phyloP scores from a whole-genome alignment of 139 green algal species.

The Closterium sp. region DNA sequence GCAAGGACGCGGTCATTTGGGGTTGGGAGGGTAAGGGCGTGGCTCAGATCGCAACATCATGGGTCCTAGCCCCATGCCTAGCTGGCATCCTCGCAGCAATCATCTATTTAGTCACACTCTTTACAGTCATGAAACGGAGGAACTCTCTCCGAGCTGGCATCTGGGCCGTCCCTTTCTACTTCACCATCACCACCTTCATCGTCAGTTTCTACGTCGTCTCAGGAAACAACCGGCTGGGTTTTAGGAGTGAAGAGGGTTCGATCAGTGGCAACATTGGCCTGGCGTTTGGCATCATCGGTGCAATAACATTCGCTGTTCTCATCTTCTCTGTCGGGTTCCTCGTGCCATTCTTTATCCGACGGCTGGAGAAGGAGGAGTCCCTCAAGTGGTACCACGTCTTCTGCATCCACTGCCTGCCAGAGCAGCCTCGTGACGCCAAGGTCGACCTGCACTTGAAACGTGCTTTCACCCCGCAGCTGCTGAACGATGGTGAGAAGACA shows the following conservation, averaged over 20 bases:
- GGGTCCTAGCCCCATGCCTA: slow-evolving; percentile 26
- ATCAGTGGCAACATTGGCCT: neutral
- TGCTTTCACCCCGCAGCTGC: neutral
- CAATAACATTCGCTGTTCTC: neutral
- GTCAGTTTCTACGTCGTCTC: slow-evolving; percentile 17
- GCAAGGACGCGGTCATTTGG: neutral
- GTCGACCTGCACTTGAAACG: neutral
- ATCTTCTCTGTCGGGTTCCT: neutral
- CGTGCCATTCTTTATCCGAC: neutral
- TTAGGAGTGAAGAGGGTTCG: neutral
- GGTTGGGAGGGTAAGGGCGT: slow-evolving; percentile 26
- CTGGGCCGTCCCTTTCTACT: slow-evolving; percentile 17
- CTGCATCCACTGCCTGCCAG: neutral
- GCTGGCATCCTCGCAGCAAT: slow-evolving; percentile 4
- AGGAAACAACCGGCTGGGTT: neutral
- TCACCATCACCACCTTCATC: slow-evolving; percentile 24
- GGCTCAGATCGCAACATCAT: slow-evolving; percentile 26
- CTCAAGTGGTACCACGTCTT: slow-evolving; percentile 7
- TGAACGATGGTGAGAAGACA: neutral
- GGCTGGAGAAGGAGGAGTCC: slow-evolving; percentile 3
- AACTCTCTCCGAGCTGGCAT: slow-evolving; percentile 12
- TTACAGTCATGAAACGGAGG: neutral
- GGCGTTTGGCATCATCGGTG: neutral
- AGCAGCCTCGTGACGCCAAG: neutral
- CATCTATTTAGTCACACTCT: neutral